Evolutionary conservation across 257 asterid genomes (phyloP).

Genomic region (Buddleja alternifolia): DNA sequence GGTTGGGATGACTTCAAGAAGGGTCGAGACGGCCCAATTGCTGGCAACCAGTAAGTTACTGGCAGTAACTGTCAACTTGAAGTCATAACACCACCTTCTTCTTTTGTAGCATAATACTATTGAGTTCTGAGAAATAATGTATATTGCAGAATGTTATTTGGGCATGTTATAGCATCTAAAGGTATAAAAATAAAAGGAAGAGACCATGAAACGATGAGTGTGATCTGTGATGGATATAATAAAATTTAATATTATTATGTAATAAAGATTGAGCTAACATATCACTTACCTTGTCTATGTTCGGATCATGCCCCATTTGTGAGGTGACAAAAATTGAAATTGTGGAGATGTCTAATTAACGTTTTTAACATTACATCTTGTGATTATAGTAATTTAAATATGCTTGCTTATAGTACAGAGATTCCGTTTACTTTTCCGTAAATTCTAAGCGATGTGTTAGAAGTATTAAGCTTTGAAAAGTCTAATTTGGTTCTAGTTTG

Average conservation of each 20-base stretch:
- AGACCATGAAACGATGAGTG: neutral
- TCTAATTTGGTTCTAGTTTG: too few species aligned
- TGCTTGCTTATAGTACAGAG: too few species aligned
- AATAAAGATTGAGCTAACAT: neutral
- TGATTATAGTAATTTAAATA: too few species aligned
- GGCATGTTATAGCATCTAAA: neutral
- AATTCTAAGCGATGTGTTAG: too few species aligned
- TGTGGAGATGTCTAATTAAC: too few species aligned
- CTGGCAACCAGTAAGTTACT: constrained; percentile 74
- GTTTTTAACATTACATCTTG: too few species aligned
- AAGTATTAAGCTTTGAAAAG: too few species aligned
- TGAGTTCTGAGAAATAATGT: neutral
- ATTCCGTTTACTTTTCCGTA: too few species aligned
- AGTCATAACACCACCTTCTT: neutral
- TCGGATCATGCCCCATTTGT: too few species aligned
- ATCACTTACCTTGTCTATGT: too few species aligned
- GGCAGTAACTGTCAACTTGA: too few species aligned
- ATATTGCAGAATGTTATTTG: neutral
- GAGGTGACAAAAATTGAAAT: too few species aligned
- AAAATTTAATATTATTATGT: neutral
- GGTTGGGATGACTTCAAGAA: constrained; percentile 96
- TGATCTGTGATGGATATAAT: neutral
- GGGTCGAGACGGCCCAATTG: constrained; percentile 68
- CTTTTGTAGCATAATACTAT: neutral
- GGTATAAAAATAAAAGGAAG: constrained; percentile 14